Evolutionary conservation across 2,329 filamentous ascomycete genomes (phyloP).

Genomic region (Paecilomyces fulvus): DNA sequence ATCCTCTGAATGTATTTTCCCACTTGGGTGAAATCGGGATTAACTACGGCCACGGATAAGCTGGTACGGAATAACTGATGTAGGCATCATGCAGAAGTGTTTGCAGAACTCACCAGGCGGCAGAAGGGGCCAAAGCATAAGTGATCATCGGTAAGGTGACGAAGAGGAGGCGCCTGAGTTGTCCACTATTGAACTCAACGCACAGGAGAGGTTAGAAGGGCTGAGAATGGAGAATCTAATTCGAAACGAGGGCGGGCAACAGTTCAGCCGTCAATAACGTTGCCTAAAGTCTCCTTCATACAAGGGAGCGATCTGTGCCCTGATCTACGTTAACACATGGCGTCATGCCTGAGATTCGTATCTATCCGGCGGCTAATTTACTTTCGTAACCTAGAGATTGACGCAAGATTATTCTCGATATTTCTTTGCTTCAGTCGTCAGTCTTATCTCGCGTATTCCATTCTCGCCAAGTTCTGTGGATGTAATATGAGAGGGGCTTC

Average conservation of each 20-base stretch:
- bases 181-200: not conserved
- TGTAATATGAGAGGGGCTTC: no score
- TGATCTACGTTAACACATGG: not conserved
- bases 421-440: not conserved
- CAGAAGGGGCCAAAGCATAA: not conserved
- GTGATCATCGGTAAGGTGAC: not conserved
- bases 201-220: not conserved
- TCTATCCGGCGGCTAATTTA: not conserved
- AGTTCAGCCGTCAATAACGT: no score
- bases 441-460: no score
- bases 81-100: not conserved
- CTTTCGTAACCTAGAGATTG: not conserved
- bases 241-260: no score
- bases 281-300: not conserved
- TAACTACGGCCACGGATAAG: not conserved
- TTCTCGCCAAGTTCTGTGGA: no score
- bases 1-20: not conserved
- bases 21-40: not conserved
- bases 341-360: not conserved
- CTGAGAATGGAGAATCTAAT: not conserved
- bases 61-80: not conserved
- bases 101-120: not conserved
- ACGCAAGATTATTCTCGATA: not conserved
- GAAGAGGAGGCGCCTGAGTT: not conserved
- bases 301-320: not conserved